Evolutionary conservation across 2,329 filamentous ascomycete species (phyloP).

Genomic region (Lachnellula subtilissima): DNA sequence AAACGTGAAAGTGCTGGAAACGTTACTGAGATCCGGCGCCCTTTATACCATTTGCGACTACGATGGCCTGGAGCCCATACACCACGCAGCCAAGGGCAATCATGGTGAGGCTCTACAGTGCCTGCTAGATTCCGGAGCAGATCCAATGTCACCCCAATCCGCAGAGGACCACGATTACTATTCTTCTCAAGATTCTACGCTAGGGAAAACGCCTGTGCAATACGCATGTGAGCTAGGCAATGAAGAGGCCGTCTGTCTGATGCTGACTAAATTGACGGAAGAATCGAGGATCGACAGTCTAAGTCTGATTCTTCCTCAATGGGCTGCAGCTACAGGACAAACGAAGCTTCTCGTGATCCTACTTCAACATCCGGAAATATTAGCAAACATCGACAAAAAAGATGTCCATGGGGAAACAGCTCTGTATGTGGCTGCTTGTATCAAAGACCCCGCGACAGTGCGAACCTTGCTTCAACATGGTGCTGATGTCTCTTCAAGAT

Average conservation of each 20-base stretch:
- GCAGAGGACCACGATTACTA: conserved; percentile 2
- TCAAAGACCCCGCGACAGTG: conserved; percentile 3
- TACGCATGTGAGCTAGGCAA: conserved; percentile 26
- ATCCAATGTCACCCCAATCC: conserved; percentile 29
- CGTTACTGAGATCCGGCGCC: background rate
- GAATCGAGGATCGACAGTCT: background rate
- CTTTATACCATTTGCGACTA: conserved; percentile 18
- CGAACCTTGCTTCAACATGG: background rate
- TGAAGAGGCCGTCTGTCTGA: background rate
- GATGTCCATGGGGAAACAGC: conserved; percentile 7
- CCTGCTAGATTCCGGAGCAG: conserved; percentile 33
- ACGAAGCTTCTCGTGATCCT: background rate
- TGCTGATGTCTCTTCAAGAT: conserved; percentile 6
- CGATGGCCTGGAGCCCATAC: conserved; percentile 31
- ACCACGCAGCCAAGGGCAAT: conserved; percentile 31
- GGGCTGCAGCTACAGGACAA: conserved; percentile 3
- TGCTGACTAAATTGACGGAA: background rate
- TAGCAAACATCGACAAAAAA: conserved; percentile 1
- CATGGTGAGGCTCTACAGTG: conserved; percentile 22
- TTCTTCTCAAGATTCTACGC: background rate
- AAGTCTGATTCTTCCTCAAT: background rate
- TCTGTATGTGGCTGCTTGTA: conserved; percentile 4
- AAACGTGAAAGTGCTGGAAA: background rate
- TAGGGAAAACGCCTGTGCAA: conserved; percentile 27
- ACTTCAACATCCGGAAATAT: background rate